Conservation (phyloP, 306 rosid genomes). For the Senna tora region DNA sequence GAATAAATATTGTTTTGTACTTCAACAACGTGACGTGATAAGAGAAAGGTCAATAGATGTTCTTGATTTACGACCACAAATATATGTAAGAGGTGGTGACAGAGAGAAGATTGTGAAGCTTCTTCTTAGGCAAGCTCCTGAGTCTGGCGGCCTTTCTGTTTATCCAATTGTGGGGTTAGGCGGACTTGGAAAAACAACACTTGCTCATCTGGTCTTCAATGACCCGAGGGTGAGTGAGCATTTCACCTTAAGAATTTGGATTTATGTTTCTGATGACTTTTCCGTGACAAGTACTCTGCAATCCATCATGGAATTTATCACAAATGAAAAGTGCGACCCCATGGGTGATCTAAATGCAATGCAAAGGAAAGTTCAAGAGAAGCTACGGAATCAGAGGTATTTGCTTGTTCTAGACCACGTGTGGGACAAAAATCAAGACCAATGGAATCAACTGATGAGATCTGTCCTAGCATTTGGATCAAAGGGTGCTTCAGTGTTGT, state of each 20-base stretch:
- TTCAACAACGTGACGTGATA: background rate
- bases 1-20: background rate
- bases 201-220: constrained; percentile 12
- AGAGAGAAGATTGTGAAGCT: constrained; percentile 19
- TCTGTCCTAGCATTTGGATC: constrained; percentile 30
- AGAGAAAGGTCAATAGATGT: background rate
- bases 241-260: constrained; percentile 17
- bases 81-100: constrained; percentile 32
- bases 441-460: constrained; percentile 38
- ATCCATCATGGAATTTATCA: background rate
- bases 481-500: constrained; percentile 33
- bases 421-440: constrained; percentile 36
- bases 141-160: background rate
- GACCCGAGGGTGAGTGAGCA: background rate
- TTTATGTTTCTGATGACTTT: constrained; percentile 28
- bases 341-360: background rate
- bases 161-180: constrained; percentile 25
- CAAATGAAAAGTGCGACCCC: background rate
- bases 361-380: constrained; percentile 6
- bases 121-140: background rate
- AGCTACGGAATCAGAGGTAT: constrained; percentile 4
- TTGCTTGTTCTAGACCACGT: constrained; percentile 40
- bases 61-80: constrained; percentile 12
- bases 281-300: background rate
- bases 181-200: constrained; percentile 35